Conservation (phyloP, 495 filamentous ascomycete species). For the Cladorrhinum samala region DNA sequence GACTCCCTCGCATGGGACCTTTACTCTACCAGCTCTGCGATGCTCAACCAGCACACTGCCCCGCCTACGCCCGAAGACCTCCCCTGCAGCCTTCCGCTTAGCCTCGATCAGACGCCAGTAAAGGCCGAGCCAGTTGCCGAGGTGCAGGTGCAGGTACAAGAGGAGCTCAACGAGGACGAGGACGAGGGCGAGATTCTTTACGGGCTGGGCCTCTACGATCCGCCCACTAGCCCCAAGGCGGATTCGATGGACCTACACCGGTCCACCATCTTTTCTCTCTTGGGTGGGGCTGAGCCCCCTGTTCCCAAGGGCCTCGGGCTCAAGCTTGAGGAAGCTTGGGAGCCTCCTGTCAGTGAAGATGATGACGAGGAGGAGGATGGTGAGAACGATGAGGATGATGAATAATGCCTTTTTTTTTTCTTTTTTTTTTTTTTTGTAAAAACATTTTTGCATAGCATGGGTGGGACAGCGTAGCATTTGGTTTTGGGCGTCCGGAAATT, state of each 20-base stretch:
- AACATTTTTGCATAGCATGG: neutral
- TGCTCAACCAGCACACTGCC: conserved; percentile 34
- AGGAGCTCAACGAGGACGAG: conserved; percentile 29
- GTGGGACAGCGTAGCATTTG: neutral
- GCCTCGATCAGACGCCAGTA: conserved; percentile 22
- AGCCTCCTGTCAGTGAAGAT: conserved; percentile 57
- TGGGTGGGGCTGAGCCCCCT: conserved; percentile 34
- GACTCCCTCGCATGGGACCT: conserved; percentile 34
- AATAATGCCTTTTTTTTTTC: conserved; percentile 13
- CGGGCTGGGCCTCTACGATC: conserved; percentile 78
- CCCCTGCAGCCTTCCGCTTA: conserved; percentile 17
- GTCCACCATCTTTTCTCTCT: conserved; percentile 43
- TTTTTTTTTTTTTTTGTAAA: neutral
- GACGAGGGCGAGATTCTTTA: conserved; percentile 64
- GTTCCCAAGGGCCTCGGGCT: conserved; percentile 68
- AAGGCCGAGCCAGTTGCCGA: neutral
- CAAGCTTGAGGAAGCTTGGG: conserved; percentile 80
- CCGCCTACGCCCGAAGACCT: conserved; percentile 60
- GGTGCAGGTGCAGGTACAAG: conserved; percentile 32
- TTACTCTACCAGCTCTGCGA: conserved; percentile 27
- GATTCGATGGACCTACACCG: conserved; percentile 38
- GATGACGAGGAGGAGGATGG: conserved; percentile 50
- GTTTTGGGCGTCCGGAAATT: neutral
- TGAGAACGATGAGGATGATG: conserved; percentile 29
- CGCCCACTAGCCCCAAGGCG: conserved; percentile 42